A percentile compares a stretch with the other conserved stretches of the same genome.
Evolutionary conservation across 2,329 filamentous ascomycete species (phyloP).

Genomic region (Cordyceps tenuipes): DNA sequence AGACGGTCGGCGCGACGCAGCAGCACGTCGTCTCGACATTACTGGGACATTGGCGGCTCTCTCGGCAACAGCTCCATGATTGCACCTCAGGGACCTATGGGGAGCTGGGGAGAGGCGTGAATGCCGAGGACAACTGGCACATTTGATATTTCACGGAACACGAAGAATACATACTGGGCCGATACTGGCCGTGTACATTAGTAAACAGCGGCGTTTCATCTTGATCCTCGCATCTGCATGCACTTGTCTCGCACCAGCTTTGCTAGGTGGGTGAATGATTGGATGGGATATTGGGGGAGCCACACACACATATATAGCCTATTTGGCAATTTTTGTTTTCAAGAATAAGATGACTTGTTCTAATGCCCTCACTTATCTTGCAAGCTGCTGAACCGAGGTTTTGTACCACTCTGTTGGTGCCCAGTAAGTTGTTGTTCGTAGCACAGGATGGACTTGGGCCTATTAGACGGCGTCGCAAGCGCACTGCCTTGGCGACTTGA

Average conservation of each 20-base stretch:
- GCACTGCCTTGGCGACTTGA: neutral
- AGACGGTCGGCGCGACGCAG: constrained; percentile 61
- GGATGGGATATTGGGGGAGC: neutral
- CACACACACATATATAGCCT: neutral
- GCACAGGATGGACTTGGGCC: neutral
- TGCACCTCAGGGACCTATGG: constrained; percentile 58
- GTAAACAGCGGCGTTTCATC: neutral
- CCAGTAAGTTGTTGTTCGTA: neutral
- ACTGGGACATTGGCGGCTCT: constrained; percentile 84
- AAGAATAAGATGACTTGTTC: neutral
- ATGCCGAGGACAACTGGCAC: neutral
- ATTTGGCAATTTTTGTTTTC: neutral
- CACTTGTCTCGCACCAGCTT: neutral
- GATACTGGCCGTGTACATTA: constrained; percentile 1
- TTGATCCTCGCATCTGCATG: neutral
- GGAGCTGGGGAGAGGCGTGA: constrained; percentile 70
- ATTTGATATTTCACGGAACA: neutral
- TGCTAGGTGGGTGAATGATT: neutral
- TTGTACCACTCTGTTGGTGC: neutral
- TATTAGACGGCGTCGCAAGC: neutral
- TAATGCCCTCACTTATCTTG: neutral
- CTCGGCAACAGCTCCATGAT: constrained; percentile 68
- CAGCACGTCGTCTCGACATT: constrained; percentile 69
- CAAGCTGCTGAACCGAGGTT: neutral
- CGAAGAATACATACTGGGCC: neutral